Evolutionary conservation across 73 alveolate genomes (phyloP).

Genomic region (Effrenium voratum): DNA sequence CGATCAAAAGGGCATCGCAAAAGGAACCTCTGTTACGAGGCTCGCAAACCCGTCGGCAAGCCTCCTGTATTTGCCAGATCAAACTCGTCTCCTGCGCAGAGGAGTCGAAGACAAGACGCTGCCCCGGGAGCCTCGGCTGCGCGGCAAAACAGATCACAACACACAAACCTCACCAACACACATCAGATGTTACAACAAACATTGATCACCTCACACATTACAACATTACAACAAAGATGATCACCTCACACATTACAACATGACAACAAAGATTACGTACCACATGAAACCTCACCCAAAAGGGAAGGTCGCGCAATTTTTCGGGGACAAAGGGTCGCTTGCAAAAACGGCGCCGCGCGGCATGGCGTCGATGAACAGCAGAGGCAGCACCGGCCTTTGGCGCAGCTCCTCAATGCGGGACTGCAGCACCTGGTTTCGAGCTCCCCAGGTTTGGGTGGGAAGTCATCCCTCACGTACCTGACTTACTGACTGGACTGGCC

Average conservation of each 20-base stretch:
- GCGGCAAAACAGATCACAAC: not conserved
- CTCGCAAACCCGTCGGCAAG: too few species aligned
- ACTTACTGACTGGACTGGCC: not conserved
- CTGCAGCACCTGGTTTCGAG: slow-evolving; percentile 10
- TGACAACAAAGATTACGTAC: too few species aligned
- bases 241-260: too few species aligned
- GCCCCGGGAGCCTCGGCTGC: slow-evolving; percentile 53
- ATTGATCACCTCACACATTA: too few species aligned
- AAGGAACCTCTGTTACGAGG: too few species aligned
- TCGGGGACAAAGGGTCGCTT: not conserved
- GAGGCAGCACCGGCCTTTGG: slow-evolving; percentile 45
- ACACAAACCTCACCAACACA: not conserved
- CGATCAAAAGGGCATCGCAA: too few species aligned
- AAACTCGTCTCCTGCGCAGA: too few species aligned
- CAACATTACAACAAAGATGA: not conserved
- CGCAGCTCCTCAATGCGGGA: slow-evolving; percentile 45
- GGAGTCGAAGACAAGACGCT: slow-evolving; percentile 41
- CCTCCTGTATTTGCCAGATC: too few species aligned
- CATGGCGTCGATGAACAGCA: slow-evolving; percentile 56
- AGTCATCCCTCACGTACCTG: not conserved
- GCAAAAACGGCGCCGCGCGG: not conserved
- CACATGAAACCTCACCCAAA: too few species aligned
- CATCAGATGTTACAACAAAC: not conserved
- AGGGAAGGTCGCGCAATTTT: too few species aligned
- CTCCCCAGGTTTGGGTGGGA: not conserved